Evolutionary conservation across 306 rosid genomes (phyloP), one percentile per base, ranked within the genome.

Genomic region (Vicia sativa): DNA sequence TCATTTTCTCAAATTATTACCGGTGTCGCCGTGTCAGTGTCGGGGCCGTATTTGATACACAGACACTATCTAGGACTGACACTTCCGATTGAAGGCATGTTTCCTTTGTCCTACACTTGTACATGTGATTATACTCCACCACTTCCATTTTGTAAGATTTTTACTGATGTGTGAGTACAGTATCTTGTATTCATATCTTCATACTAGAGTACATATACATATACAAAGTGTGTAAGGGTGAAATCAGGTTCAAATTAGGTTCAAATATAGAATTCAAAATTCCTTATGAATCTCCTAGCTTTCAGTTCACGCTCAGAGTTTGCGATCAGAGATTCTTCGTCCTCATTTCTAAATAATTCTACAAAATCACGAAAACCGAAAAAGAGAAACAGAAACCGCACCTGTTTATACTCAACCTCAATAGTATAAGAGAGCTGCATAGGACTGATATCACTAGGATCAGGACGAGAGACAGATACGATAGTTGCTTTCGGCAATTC

Each of bases 391-490:
- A 46, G 41, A 61, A 2, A 25, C 7, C 65, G 67, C 8, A 81
- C 99, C 89, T 93, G 96, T 79, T 86, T 90, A 78, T 90, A 90
- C 59, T 88, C 91, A 59, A 91, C 87, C 77, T 84, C 89, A 73
- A 90, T 88, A 16, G 93, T 85, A 78, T 93, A 90, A 31, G 99
- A 83, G 64, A 93, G 95, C 42, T 90, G 99, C 87, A 87, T 81
- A 74, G 99, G 99, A 67, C 95, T 93, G 57, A 93, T 80, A 64
- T 93, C 99, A 55, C 83, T 74, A 63, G 95, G 90, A 72, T 93
- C 99, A 10, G 99, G 99, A 4, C 99, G 97, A 19, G 99, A 93
- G 29, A 93, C 97, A 63, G 96, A 86, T 58, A 90, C 74, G 66
- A 90, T 93, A 60, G 75, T 31, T 57, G 99, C 96, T 63, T 71